phyloP scores from a whole-genome alignment of 208 protist genomes.

The Herpetomonas samuelpessoai region DNA sequence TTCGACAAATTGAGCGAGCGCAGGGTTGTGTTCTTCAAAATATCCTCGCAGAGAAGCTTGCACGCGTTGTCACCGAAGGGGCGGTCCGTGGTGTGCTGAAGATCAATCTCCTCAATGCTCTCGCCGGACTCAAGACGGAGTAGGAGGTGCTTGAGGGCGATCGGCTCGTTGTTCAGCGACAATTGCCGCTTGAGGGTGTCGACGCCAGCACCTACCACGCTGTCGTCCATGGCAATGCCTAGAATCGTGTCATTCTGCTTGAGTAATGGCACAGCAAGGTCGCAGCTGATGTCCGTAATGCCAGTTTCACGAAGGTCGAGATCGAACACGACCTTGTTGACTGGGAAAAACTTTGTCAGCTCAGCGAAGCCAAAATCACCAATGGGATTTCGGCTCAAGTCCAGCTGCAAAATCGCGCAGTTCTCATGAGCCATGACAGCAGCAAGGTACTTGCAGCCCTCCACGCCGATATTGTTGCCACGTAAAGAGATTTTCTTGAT shows the following conservation, averaged over 20 bases:
- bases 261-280: constrained; percentile 28
- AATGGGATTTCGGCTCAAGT: constrained; percentile 61
- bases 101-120: constrained; percentile 38
- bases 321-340: constrained; percentile 38
- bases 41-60: constrained; percentile 44
- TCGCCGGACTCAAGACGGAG: constrained; percentile 49
- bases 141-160: constrained; percentile 55
- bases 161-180: constrained; percentile 63
- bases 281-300: constrained; percentile 45
- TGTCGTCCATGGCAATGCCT: constrained; percentile 36
- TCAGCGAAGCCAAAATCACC: constrained; percentile 47
- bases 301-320: constrained; percentile 49
- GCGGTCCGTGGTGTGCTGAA: constrained; percentile 32
- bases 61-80: constrained; percentile 58
- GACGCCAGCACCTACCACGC: constrained; percentile 50
- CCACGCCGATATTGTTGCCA: constrained; percentile 56
- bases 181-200: constrained; percentile 45
- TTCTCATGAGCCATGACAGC: constrained; percentile 30
- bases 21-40: constrained; percentile 47
- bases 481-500: constrained; percentile 50
- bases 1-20: constrained; percentile 46
- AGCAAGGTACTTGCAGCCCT: constrained; percentile 51
- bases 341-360: constrained; percentile 50
- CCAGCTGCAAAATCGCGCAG: constrained; percentile 42
- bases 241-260: constrained; percentile 51